phyloP scores from a whole-genome alignment of 73 alveolate genomes.

The Blepharisma stoltei region DNA sequence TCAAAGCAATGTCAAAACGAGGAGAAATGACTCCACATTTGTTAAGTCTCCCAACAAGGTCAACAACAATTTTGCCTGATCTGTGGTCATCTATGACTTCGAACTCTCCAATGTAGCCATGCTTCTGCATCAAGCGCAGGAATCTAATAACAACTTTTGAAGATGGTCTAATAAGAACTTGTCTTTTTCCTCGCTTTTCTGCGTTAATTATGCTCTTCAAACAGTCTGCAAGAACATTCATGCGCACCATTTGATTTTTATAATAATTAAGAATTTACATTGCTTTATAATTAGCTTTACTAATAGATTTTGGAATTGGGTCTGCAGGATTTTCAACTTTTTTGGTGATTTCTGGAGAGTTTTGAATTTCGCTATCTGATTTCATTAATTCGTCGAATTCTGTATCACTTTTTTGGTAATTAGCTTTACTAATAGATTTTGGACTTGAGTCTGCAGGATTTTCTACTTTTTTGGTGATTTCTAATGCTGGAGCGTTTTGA shows the following conservation, averaged over 20 bases:
- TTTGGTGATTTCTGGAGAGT: no score
- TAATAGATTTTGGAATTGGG: no score
- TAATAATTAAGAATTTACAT: no score
- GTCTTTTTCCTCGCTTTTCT: slow-evolving; percentile 89
- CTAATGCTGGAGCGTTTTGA: no score
- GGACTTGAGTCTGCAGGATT: no score
- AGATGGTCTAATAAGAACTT: slow-evolving; percentile 88
- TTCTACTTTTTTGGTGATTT: no score
- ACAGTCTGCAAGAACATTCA: slow-evolving; percentile 91
- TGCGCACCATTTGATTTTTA: slow-evolving; percentile 78
- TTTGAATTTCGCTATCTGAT: no score
- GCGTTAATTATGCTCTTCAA: slow-evolving; percentile 93
- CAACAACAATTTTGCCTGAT: slow-evolving; percentile 93
- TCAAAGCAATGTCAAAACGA: slow-evolving; percentile 76
- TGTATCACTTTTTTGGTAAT: no score
- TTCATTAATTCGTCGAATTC: no score
- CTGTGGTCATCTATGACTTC: slow-evolving; percentile 98
- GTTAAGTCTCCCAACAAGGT: slow-evolving; percentile 92
- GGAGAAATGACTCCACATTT: slow-evolving; percentile 99
- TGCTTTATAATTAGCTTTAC: no score
- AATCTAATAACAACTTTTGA: slow-evolving; percentile 96
- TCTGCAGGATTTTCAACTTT: no score
- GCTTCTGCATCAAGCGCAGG: slow-evolving; percentile 92
- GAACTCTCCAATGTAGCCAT: slow-evolving; percentile 95
- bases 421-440: no score